A percentile compares a stretch with the other conserved stretches of the same genome.
These are phyloP conservation scores for Alloteropsis angusta DNA, from an alignment of 202 grass and related monocot species.

Conservation along the genomic window DNA sequence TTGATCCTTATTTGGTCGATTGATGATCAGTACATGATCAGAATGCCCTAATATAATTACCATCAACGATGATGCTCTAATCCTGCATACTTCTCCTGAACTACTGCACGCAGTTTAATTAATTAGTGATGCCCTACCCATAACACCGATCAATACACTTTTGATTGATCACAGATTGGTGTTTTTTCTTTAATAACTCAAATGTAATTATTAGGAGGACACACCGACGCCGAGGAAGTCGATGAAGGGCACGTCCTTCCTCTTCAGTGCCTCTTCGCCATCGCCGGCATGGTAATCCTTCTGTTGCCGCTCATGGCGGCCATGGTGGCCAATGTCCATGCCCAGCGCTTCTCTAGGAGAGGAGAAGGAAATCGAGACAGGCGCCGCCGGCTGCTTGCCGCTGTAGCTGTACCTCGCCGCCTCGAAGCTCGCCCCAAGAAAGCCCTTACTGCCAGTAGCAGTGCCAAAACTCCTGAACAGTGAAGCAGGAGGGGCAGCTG, in stretches of 20 bases:
- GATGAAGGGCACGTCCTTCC: constrained; percentile 54
- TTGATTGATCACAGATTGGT: background rate
- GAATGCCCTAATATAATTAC: background rate
- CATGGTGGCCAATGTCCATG: constrained; percentile 2
- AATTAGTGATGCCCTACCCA: constrained; percentile 24
- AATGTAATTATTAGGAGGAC: constrained; percentile 2
- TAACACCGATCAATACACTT: constrained; percentile 6
- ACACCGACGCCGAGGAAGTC: constrained; percentile 90
- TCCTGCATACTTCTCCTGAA: background rate
- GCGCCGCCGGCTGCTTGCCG: background rate
- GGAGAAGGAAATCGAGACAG: constrained; percentile 30
- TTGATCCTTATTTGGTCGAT: constrained; percentile 29
- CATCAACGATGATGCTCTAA: background rate
- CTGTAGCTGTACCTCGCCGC: constrained; percentile 13
- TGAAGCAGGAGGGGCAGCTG: background rate
- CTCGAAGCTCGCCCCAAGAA: background rate
- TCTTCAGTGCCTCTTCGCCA: background rate
- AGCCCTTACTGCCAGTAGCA: background rate
- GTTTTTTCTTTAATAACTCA: too few species aligned
- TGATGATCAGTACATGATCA: background rate
- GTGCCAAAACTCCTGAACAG: constrained; percentile 24
- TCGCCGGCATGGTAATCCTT: background rate
- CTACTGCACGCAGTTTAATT: constrained; percentile 8
- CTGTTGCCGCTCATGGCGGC: constrained; percentile 5
- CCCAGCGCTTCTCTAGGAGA: constrained; percentile 15